Conservation (phyloP, 495 filamentous ascomycete species). For the Penicillium samsonianum region DNA sequence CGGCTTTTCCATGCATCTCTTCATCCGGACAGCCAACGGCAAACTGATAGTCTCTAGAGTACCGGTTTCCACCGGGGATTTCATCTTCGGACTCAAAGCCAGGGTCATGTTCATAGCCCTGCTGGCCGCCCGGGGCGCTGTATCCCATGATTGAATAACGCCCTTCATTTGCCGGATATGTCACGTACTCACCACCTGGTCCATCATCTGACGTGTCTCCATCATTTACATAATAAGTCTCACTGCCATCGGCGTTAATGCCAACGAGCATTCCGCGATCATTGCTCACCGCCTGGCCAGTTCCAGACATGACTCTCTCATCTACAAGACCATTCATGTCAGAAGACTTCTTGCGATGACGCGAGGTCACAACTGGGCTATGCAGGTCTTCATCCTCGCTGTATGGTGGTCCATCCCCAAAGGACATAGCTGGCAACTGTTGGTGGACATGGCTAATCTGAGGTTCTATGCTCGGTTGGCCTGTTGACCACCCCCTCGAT, state of each 20-base stretch:
- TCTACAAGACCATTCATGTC: constrained; percentile 37
- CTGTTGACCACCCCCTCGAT: constrained; percentile 52
- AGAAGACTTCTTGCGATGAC: constrained; percentile 77
- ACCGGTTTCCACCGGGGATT: constrained; percentile 62
- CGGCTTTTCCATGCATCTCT: constrained; percentile 96
- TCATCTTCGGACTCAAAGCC: constrained; percentile 64
- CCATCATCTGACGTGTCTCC: constrained; percentile 61
- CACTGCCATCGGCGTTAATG: constrained; percentile 70
- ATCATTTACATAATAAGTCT: constrained; percentile 75
- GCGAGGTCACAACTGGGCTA: constrained; percentile 77
- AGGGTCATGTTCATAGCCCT: constrained; percentile 51
- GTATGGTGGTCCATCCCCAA: constrained; percentile 92
- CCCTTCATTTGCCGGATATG: constrained; percentile 68
- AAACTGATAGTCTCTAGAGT: constrained; percentile 88
- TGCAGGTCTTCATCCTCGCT: constrained; percentile 96
- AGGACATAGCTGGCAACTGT: constrained; percentile 81
- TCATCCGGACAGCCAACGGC: constrained; percentile 94
- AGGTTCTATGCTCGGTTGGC: constrained; percentile 47
- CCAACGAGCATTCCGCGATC: constrained; percentile 67
- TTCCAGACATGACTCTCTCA: constrained; percentile 18
- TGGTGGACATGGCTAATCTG: constrained; percentile 43
- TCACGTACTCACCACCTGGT: constrained; percentile 77
- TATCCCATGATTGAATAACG: constrained; percentile 53
- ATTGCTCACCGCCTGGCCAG: constrained; percentile 40
- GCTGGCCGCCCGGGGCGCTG: constrained; percentile 51